Base-by-base conservation (phyloP, 768 basidiomycete species). In the Podaxis sp. region DNA sequence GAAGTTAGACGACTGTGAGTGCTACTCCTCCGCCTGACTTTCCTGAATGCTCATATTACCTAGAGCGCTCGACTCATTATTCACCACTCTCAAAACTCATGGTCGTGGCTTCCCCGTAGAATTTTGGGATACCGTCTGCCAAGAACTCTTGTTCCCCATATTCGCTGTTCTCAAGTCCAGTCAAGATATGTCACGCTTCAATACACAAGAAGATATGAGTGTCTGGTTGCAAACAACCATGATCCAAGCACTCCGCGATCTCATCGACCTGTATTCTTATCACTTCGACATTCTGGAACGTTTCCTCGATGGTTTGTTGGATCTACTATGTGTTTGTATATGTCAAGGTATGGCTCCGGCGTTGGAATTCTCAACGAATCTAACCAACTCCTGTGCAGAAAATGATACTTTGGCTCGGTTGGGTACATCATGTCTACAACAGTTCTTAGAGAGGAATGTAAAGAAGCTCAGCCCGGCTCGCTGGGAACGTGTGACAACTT, bases 211-310 rank as follows among this genome's bases (percentile, higher is more conserved):
- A 71, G 97, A 98, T 68, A 96, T 98, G 94, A 97, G 94, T 68
- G 95, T 99, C 27, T 99, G 97, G 97, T 76, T 99, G 51, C 98
- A 95, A 25, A 97, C 97, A 13, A 99, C 97, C 2, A 95, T 99
- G 92, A 97, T 98, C 55, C 95, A 98, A 71, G 97, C 97, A 0
- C 82, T 99, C 51, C 87, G 97, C 50, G 92, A 98, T 74, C 82
- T 98, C 64, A 92, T 99, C 63, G 94, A 96, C 71, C 84, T 99
- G 22, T 99, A 96, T 72, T 96, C 97, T 1, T 93, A 88, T 76
- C 95, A 94, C 78, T 98, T 98, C 71, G 89, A 93, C 57, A 93
- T 88, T 15, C 74, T 99, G 68, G 93, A 95, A 67, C 85, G 91
- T 40, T 92, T 91, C 74, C 79, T 98, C 41, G 97, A 98, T 69